Base-by-base conservation (phyloP, 345 rosid species). In the Rhodomyrtus tomentosa region DNA sequence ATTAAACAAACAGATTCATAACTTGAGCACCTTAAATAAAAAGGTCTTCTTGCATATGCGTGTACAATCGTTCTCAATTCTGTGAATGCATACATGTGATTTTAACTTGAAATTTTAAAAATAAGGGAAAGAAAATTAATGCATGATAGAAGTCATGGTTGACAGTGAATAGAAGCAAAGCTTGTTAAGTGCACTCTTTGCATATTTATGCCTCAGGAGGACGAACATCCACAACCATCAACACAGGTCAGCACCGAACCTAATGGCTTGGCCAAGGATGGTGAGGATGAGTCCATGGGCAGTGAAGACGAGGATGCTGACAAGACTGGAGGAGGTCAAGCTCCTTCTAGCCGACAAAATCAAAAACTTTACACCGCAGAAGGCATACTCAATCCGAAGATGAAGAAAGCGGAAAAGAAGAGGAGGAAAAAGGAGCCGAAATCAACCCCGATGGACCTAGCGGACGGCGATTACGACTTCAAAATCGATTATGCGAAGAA, bases 381-480 rank as follows among this genome's bases (percentile, higher is more conserved):
- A 84, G 94, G 93, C 50, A 97, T 95, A 25, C 90, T 95, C 25
- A 95, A 97, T 85, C 88, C 96, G 8, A 97, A 91, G 87, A 83
- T 84, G 84, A 93, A 90, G 87, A 92, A 88, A 86, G 98, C 99
- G 2, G 98, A 95, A 87, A 94, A 91, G 92, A 95, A 95, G 90
- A 89, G 83, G 88, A 94, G 93, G 93, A 95, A 93, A 88, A 93
- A 92, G 32, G 92, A 87, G 62, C 7, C n/a, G 4, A 92, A 89
- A 84, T 87, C 86, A 58, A 81, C 40, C 45, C 82, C 84, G 9
- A 88, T 79, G 85, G 96, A 93, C 40, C 90, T 82, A 10, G 92
- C 93, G 94, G 90, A 88, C 16, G 97, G 91, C 1, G 94, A 88
- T 81, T 95, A 95, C 86, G 94, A 96, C 91, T 95, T 96, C 88